Conservation (phyloP, 2,329 filamentous ascomycete species). For the Hymenotorrendiella dingleyae region DNA sequence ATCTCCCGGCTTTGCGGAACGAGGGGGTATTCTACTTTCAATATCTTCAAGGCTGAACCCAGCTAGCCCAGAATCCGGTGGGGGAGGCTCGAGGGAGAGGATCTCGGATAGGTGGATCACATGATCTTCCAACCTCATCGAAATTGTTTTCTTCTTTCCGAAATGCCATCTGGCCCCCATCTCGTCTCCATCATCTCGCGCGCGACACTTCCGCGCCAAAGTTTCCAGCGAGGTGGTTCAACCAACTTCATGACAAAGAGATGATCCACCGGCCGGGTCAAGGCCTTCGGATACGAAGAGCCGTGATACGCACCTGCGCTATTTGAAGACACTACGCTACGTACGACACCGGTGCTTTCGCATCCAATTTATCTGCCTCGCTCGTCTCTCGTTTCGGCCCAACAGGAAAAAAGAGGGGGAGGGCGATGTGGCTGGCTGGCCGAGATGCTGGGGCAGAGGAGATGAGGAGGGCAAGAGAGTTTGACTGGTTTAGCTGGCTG, state of each 20-base stretch:
- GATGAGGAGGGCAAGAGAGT: not conserved
- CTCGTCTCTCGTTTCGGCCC: not conserved
- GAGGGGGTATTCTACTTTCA: no score
- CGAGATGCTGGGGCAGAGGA: no score
- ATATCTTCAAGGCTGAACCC: not conserved
- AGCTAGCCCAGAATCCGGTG: not conserved
- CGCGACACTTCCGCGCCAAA: not conserved
- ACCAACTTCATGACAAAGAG: not conserved
- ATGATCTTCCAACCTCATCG: not conserved
- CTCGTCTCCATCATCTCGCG: no score
- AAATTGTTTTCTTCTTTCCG: not conserved
- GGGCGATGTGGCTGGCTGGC: no score
- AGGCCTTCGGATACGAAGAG: not conserved
- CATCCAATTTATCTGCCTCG: not conserved
- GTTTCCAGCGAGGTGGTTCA: constrained; percentile 1
- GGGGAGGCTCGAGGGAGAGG: not conserved
- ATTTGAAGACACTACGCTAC: not conserved
- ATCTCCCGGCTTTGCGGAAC: no score
- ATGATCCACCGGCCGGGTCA: not conserved
- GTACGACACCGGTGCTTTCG: not conserved
- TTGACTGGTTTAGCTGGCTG: not conserved
- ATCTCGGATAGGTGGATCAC: not conserved
- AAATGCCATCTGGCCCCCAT: not conserved
- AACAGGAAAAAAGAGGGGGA: not conserved
- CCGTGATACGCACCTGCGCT: not conserved